Evolutionary conservation across 2,329 filamentous ascomycete species (phyloP).

Genomic region (Stromatinia cepivora): DNA sequence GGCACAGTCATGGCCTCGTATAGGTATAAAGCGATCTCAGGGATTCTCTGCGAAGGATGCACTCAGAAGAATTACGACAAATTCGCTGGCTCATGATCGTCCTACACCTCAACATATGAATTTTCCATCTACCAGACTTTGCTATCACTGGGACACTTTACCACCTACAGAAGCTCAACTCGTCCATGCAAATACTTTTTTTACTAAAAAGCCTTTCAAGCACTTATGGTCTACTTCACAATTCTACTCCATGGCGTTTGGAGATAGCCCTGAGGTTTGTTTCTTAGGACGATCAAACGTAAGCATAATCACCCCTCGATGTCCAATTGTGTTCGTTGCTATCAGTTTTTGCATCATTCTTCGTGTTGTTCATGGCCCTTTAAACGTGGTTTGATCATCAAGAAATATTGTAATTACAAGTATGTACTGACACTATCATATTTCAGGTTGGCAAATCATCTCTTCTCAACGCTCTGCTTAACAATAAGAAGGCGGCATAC

Average conservation of each 20-base stretch:
- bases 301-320: neutral
- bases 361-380: neutral
- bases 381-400: neutral
- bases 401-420: neutral
- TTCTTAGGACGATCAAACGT: constrained; percentile 69
- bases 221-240: constrained; percentile 60
- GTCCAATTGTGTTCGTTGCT: neutral
- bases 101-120: constrained; percentile 18
- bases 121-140: constrained; percentile 33
- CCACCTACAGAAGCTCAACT: constrained; percentile 48
- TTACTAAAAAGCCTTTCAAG: constrained; percentile 49
- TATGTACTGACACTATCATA: neutral
- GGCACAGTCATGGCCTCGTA: constrained; percentile 23
- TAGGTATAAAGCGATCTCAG: neutral
- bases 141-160: constrained; percentile 53
- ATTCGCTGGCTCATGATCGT: constrained; percentile 9
- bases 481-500: constrained; percentile 49
- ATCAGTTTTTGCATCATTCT: neutral
- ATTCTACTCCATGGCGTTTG: constrained; percentile 59
- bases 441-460: constrained; percentile 61
- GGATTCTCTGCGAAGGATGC: neutral
- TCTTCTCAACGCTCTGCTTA: constrained; percentile 64
- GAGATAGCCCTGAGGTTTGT: constrained; percentile 43
- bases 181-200: constrained; percentile 48
- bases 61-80: constrained; percentile 12